Percentiles rank a stretch among this genome's conserved stretches.
phyloP scores from a whole-genome alignment of 495 filamentous ascomycete species.

The Penicillium tannophilum region DNA sequence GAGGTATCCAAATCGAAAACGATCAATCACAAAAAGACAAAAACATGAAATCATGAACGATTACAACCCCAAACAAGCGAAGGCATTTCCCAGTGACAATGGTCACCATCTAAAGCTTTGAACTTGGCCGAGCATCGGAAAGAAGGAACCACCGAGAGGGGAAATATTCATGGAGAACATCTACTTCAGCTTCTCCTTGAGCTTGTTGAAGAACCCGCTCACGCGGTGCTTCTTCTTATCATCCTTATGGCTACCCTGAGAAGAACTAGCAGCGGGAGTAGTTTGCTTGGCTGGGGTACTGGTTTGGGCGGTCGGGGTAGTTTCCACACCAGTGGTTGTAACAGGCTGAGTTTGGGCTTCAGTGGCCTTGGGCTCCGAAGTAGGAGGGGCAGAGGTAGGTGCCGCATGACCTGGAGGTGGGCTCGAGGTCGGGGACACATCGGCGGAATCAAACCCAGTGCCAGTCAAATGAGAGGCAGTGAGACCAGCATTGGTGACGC shows the following conservation, averaged over 20 bases:
- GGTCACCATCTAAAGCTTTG: conserved; percentile 8
- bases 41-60: conserved; percentile 5
- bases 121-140: background rate
- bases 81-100: background rate
- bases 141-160: background rate
- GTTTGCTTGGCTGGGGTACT: conserved; percentile 19
- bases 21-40: conserved; percentile 11
- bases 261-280: conserved; percentile 13
- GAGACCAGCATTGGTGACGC: conserved; percentile 13
- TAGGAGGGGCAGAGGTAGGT: conserved; percentile 16
- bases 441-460: conserved; percentile 31
- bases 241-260: conserved; percentile 31
- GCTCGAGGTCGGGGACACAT: conserved; percentile 49
- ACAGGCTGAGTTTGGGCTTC: background rate
- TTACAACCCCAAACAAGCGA: conserved; percentile 6
- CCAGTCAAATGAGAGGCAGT: conserved; percentile 6
- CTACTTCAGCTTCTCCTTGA: conserved; percentile 54
- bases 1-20: conserved; percentile 35
- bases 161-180: conserved; percentile 2
- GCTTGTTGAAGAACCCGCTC: conserved; percentile 50
- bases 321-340: conserved; percentile 30
- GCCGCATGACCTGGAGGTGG: conserved; percentile 28
- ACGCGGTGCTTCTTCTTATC: conserved; percentile 52
- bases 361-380: background rate
- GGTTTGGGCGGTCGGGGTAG: conserved; percentile 22